phyloP scores from a whole-genome alignment of 805 yeast genomes.

The Diddensiella santjacobensis region DNA sequence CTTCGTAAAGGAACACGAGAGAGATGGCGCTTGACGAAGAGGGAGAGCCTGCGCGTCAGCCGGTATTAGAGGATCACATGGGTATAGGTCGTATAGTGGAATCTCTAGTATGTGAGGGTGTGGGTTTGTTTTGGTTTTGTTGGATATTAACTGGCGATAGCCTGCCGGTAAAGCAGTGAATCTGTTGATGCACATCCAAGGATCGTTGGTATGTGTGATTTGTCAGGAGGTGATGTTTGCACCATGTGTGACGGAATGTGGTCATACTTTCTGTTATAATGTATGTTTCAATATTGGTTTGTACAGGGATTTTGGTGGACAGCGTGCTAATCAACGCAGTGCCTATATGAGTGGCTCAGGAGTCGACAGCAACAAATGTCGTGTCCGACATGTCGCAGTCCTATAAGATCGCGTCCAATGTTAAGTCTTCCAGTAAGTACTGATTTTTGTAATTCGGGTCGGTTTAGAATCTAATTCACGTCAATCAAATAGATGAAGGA shows the following conservation, averaged over 20 bases:
- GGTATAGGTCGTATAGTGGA: not conserved
- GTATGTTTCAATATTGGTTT: slow-evolving; percentile 16
- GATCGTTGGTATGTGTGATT: slow-evolving; percentile 42
- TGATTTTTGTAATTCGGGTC: not conserved
- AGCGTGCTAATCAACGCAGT: slow-evolving; percentile 13
- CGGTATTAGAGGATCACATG: slow-evolving; percentile 4
- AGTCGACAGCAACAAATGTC: slow-evolving; percentile 12
- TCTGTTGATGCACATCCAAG: slow-evolving; percentile 17
- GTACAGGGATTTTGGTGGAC: too few relatives aligned
- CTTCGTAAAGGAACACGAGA: too few relatives aligned
- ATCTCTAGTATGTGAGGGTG: not conserved
- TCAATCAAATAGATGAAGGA: slow-evolving; percentile 2
- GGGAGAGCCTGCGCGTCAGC: too few relatives aligned
- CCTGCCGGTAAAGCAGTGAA: not conserved
- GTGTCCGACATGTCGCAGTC: slow-evolving; percentile 26
- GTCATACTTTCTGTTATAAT: slow-evolving; percentile 63
- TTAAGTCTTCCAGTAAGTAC: slow-evolving; percentile 12
- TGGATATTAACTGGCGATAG: not conserved
- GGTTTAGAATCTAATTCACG: not conserved
- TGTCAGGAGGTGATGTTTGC: slow-evolving; percentile 60
- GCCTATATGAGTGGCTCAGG: slow-evolving; percentile 31
- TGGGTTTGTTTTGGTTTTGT: not conserved
- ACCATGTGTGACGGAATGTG: slow-evolving; percentile 56
- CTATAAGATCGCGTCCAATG: slow-evolving; percentile 13
- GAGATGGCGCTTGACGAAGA: too few relatives aligned